Percentiles rank a stretch among this genome's conserved stretches.
phyloP scores from a whole-genome alignment of 2,329 filamentous ascomycete species.

The Colletotrichum tamarilloi region DNA sequence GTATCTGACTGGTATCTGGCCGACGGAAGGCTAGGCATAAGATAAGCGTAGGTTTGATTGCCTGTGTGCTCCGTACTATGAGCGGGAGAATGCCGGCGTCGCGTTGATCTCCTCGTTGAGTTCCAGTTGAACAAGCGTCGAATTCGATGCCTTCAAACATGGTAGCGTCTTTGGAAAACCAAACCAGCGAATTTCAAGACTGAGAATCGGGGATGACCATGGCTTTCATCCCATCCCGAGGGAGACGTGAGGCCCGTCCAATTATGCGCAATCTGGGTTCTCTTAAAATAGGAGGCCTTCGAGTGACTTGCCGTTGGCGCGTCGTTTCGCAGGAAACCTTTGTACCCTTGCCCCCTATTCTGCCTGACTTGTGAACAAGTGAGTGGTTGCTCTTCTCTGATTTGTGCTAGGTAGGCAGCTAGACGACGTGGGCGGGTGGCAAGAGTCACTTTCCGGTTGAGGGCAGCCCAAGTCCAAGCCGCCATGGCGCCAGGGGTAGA shows the following conservation, averaged over 20 bases:
- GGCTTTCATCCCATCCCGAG: conserved; percentile 27
- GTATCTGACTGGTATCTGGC: neutral
- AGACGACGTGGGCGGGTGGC: neutral
- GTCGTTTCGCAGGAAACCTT: too few species aligned
- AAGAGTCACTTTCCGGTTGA: conserved; percentile 1
- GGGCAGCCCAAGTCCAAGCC: neutral
- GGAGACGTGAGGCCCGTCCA: conserved; percentile 10
- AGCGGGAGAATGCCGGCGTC: neutral
- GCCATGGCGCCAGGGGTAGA: conserved; percentile 5
- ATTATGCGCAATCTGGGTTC: conserved; percentile 12
- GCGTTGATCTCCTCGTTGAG: neutral
- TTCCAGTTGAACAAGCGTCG: conserved; percentile 5
- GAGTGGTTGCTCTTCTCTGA: neutral
- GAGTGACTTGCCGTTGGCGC: conserved; percentile 4
- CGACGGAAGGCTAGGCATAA: neutral
- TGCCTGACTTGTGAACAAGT: neutral
- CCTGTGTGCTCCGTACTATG: neutral
- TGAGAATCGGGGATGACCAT: conserved; percentile 24
- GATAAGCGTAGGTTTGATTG: neutral
- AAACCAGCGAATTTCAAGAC: conserved; percentile 1
- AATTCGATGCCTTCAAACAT: neutral
- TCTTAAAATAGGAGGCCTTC: conserved; percentile 19
- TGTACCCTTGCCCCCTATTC: neutral
- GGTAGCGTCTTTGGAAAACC: conserved; percentile 9
- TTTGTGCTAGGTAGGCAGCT: neutral